phyloP scores from a whole-genome alignment of 1,284 basidiomycete species.

The Erythrobasidium hasegawianum region DNA sequence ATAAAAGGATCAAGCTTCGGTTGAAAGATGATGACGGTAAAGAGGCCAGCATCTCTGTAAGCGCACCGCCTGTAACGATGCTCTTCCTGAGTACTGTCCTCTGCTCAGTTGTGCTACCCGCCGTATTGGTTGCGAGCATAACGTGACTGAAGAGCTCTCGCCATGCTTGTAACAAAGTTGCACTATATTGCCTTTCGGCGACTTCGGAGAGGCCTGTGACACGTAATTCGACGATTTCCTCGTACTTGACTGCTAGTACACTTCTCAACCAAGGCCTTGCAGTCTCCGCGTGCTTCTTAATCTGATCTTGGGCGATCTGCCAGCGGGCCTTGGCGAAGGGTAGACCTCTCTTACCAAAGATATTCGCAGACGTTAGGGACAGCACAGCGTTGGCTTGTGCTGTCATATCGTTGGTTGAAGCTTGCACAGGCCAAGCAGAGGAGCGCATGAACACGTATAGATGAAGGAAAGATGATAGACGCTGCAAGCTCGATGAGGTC shows the following conservation, averaged over 20 bases:
- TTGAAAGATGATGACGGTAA: conserved; percentile 3
- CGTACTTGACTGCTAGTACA: not conserved
- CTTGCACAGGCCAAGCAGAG: conserved; percentile 10
- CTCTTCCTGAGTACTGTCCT: not conserved
- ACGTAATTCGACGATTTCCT: not conserved
- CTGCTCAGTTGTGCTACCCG: no score
- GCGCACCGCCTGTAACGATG: not conserved
- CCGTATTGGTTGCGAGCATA: not conserved
- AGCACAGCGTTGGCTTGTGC: conserved; percentile 22
- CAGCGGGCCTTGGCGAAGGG: not conserved
- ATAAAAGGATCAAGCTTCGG: not conserved
- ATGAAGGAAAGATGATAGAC: not conserved
- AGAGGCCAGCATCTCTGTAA: conserved; percentile 3
- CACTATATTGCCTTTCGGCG: conserved; percentile 8
- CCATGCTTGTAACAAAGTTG: conserved; percentile 4
- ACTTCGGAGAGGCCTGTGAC: not conserved
- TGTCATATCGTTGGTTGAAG: not conserved
- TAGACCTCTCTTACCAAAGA: not conserved
- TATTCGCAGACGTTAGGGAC: not conserved
- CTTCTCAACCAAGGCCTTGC: conserved; percentile 3
- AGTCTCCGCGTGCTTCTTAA: conserved; percentile 15
- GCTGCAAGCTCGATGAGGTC: not conserved
- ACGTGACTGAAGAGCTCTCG: conserved; percentile 10
- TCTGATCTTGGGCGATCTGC: conserved; percentile 3
- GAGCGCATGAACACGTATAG: conserved; percentile 11